Conservation (phyloP, 768 basidiomycete genomes). For the Naganishia randhawae region DNA sequence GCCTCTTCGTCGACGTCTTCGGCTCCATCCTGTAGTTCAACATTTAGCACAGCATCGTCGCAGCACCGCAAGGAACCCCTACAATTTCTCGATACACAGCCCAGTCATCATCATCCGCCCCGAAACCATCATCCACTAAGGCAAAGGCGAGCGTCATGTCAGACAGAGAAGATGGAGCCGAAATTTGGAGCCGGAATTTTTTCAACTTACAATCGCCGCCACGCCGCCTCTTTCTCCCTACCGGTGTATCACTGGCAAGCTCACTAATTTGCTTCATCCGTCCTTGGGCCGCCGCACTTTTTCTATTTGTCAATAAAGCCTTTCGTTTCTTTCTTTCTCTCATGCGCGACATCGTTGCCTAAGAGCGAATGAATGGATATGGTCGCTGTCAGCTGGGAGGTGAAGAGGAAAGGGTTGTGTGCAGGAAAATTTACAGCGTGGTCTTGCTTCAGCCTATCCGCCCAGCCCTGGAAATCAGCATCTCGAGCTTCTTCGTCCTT, state of each 20-base stretch:
- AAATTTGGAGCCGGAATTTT: neutral
- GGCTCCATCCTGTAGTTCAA: constrained; percentile 46
- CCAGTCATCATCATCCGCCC: constrained; percentile 93
- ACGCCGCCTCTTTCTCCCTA: constrained; percentile 70
- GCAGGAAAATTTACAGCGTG: constrained; percentile 63
- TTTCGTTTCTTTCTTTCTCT: constrained; percentile 74
- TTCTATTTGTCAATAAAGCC: constrained; percentile 80
- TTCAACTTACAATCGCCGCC: constrained; percentile 63
- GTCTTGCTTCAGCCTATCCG: constrained; percentile 65
- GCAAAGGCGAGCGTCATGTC: neutral
- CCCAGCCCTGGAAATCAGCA: constrained; percentile 69
- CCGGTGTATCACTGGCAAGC: constrained; percentile 77
- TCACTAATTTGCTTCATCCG: constrained; percentile 94
- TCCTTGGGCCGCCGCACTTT: constrained; percentile 90
- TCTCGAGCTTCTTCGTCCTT: constrained; percentile 73
- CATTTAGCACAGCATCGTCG: neutral
- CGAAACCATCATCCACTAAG: constrained; percentile 78
- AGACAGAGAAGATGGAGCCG: neutral
- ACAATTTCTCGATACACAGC: constrained; percentile 96
- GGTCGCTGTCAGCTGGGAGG: neutral
- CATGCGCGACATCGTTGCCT: constrained; percentile 78
- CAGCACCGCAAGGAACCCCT: constrained; percentile 34
- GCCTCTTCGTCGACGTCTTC: constrained; percentile 82
- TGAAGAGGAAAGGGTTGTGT: neutral
- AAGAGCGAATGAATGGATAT: constrained; percentile 15